Conservation (phyloP, 495 filamentous ascomycete species). For the Penicillium coprophilum region DNA sequence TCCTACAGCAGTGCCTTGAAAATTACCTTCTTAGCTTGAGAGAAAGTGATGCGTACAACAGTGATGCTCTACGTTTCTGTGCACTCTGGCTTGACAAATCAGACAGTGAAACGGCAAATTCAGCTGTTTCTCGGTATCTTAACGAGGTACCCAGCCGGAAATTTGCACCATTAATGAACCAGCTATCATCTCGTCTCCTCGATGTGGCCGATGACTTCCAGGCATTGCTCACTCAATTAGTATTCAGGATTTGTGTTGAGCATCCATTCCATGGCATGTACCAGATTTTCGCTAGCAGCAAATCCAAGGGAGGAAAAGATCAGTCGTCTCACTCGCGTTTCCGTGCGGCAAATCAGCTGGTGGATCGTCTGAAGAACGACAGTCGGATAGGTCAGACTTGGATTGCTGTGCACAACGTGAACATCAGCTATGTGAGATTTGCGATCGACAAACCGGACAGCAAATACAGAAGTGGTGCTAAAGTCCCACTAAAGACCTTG, state of each 20-base stretch:
- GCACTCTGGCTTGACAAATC: constrained; percentile 90
- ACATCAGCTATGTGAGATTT: constrained; percentile 69
- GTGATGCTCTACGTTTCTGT: constrained; percentile 89
- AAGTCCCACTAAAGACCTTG: constrained; percentile 59
- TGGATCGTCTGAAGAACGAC: constrained; percentile 55
- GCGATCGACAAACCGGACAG: constrained; percentile 62
- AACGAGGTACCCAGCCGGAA: constrained; percentile 79
- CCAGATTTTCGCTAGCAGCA: constrained; percentile 82
- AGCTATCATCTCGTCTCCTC: constrained; percentile 86
- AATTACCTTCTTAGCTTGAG: constrained; percentile 86
- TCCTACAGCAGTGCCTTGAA: constrained; percentile 82
- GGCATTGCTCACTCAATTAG: constrained; percentile 62
- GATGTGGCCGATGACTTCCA: constrained; percentile 72
- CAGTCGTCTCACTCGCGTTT: constrained; percentile 68
- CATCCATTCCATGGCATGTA: constrained; percentile 97
- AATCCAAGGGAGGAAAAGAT: constrained; percentile 65
- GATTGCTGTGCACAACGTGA: constrained; percentile 67
- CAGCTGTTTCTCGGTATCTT: constrained; percentile 69
- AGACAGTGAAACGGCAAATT: constrained; percentile 67
- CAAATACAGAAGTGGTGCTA: constrained; percentile 66
- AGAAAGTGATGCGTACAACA: constrained; percentile 84
- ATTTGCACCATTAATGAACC: constrained; percentile 92
- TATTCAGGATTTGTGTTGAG: constrained; percentile 79
- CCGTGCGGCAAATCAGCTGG: constrained; percentile 66
- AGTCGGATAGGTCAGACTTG: constrained; percentile 52